Percentiles rank a stretch among this genome's conserved stretches.
Conservation (phyloP, 768 basidiomycete species). For the Leccinum broughii region DNA sequence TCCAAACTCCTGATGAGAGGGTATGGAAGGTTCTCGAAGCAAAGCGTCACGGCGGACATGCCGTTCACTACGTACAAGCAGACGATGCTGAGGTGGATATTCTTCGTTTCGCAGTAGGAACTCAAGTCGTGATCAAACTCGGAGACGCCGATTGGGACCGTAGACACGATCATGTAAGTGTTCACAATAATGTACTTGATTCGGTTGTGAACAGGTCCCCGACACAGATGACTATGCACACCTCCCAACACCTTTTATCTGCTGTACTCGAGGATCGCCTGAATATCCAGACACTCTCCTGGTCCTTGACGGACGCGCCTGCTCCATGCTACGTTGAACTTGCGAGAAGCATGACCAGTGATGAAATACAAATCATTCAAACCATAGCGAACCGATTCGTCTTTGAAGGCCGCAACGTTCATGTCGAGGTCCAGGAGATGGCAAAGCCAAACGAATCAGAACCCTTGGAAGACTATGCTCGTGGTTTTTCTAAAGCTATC, state of each 20-base stretch:
- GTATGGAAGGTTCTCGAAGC: constrained; percentile 63
- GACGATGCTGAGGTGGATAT: constrained; percentile 42
- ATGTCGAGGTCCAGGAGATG: constrained; percentile 76
- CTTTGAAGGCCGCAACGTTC: constrained; percentile 64
- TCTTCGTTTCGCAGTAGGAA: constrained; percentile 50
- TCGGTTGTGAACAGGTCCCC: background rate
- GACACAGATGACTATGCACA: constrained; percentile 77
- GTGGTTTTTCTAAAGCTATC: constrained; percentile 54
- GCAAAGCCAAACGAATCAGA: constrained; percentile 38
- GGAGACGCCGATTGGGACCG: constrained; percentile 61
- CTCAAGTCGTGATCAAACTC: constrained; percentile 51
- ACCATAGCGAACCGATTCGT: constrained; percentile 65
- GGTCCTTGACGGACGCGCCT: constrained; percentile 74
- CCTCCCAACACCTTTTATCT: constrained; percentile 80
- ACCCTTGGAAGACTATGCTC: constrained; percentile 45
- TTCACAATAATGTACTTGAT: background rate
- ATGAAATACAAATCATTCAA: constrained; percentile 65
- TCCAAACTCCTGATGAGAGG: constrained; percentile 42
- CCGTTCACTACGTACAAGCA: constrained; percentile 68
- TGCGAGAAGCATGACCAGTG: constrained; percentile 60
- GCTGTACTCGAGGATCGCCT: constrained; percentile 70
- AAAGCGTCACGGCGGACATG: constrained; percentile 68
- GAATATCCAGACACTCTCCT: constrained; percentile 70
- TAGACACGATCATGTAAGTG: constrained; percentile 71
- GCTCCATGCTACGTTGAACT: constrained; percentile 77